These are phyloP conservation scores for Aspergillus ochraceus DNA, from an alignment of 2,329 filamentous ascomycete species.

Conservation along the genomic window DNA sequence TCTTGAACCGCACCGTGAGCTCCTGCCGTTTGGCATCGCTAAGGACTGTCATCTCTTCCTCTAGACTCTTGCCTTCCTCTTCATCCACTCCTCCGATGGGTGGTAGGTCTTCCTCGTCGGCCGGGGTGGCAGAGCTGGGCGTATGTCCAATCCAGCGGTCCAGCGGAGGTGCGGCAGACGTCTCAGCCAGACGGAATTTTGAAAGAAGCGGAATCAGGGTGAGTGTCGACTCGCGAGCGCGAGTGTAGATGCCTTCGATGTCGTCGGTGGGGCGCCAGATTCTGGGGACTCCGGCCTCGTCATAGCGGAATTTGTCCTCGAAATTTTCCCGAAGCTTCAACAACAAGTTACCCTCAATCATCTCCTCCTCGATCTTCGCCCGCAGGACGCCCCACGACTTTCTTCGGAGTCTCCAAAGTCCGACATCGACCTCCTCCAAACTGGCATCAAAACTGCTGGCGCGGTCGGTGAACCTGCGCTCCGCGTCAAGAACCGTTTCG, in stretches of 20 bases:
- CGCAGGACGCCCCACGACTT: constrained; percentile 93
- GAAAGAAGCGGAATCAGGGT: constrained; percentile 86
- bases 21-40: constrained; percentile 88
- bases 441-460: constrained; percentile 93
- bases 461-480: constrained; percentile 79
- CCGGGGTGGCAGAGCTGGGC: constrained; percentile 70
- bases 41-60: constrained; percentile 95
- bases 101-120: constrained; percentile 84
- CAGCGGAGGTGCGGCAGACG: constrained; percentile 76
- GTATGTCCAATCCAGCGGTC: constrained; percentile 78
- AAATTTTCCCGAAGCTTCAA: constrained; percentile 97
- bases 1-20: constrained; percentile 92
- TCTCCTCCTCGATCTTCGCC: constrained; percentile 91
- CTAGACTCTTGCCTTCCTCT: constrained; percentile 88
- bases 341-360: constrained; percentile 95
- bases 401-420: constrained; percentile 85
- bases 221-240: constrained; percentile 87
- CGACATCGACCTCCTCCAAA: constrained; percentile 85
- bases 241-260: constrained; percentile 93
- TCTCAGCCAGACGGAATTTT: constrained; percentile 75
- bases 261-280: constrained; percentile 98
- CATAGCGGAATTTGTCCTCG: constrained; percentile 98
- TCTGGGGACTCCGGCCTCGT: constrained; percentile 87
- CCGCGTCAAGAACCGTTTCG: constrained; percentile 79
- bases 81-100: constrained; percentile 94